Percentiles rank a stretch among this genome's conserved stretches.
Evolutionary conservation across 1,139 yeast genomes (phyloP).

Genomic region (Suhomyces ambrosiae): DNA sequence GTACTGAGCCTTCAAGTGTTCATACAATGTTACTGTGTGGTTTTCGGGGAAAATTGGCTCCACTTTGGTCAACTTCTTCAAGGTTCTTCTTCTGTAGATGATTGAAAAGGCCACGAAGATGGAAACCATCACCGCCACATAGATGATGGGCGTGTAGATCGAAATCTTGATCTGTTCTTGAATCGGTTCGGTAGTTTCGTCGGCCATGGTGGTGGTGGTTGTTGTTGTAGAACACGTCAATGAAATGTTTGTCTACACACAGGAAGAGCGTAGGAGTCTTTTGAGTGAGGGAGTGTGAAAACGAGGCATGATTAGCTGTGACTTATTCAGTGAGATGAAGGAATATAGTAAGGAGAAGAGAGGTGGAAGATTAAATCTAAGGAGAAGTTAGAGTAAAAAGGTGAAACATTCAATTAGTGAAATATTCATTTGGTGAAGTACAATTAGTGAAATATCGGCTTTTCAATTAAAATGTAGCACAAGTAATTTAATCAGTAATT

Average conservation of each 20-base stretch:
- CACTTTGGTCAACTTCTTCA: constrained; percentile 53
- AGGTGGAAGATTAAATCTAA: too few species aligned
- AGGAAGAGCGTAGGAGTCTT: too few species aligned
- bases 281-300: too few species aligned
- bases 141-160: constrained; percentile 81
- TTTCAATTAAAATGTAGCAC: too few species aligned
- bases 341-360: too few species aligned
- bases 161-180: constrained; percentile 54
- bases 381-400: too few species aligned
- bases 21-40: constrained; percentile 64
- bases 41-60: constrained; percentile 75
- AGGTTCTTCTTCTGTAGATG: constrained; percentile 63
- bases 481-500: too few species aligned
- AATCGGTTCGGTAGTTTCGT: constrained; percentile 26
- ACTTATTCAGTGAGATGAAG: too few species aligned
- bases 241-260: not conserved
- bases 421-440: too few species aligned
- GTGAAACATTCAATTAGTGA: too few species aligned
- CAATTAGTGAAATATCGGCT: too few species aligned
- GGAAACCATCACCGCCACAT: constrained; percentile 69
- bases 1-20: constrained; percentile 53
- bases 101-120: constrained; percentile 77
- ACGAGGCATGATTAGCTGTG: too few species aligned
- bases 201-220: constrained; percentile 27
- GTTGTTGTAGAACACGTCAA: constrained; percentile 1